Evolutionary conservation across 805 yeast species (phyloP).

Genomic region (Aciculoconidium aculeatum): DNA sequence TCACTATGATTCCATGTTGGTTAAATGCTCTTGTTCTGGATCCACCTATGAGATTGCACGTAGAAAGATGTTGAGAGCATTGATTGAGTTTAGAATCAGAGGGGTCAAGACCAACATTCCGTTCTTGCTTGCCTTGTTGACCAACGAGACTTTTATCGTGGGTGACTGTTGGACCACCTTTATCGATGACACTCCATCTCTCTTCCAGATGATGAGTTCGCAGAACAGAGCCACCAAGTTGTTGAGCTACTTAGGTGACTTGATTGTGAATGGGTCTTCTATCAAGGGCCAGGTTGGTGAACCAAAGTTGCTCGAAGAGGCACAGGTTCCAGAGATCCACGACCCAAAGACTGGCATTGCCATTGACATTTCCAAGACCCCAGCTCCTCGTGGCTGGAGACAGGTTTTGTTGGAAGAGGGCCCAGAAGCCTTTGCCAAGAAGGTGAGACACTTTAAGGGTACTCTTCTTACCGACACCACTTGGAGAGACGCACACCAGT

Average conservation of each 20-base stretch:
- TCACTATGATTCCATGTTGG: slow-evolving; percentile 97
- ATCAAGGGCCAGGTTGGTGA: slow-evolving; percentile 92
- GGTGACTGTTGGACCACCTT: slow-evolving; percentile 98
- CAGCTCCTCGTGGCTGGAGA: slow-evolving; percentile 78
- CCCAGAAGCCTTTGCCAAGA: slow-evolving; percentile 83
- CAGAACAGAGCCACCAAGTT: slow-evolving; percentile 96
- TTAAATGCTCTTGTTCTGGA: slow-evolving; percentile 95
- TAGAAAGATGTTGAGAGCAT: slow-evolving; percentile 94
- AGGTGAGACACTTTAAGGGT: slow-evolving; percentile 80
- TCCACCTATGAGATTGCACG: slow-evolving; percentile 95
- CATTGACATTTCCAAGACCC: slow-evolving; percentile 53
- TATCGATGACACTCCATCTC: slow-evolving; percentile 94
- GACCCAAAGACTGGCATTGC: slow-evolving; percentile 52
- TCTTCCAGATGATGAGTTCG: slow-evolving; percentile 90
- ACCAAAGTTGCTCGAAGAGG: slow-evolving; percentile 76
- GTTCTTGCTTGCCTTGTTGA: slow-evolving; percentile 83
- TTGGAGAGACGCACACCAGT: slow-evolving; percentile 99
- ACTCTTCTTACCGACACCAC: slow-evolving; percentile 96
- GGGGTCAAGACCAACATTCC: slow-evolving; percentile 99
- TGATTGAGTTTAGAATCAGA: slow-evolving; percentile 96
- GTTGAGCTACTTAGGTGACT: slow-evolving; percentile 83
- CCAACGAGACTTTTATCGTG: slow-evolving; percentile 77
- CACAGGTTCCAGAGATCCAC: slow-evolving; percentile 67
- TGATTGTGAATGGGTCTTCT: slow-evolving; percentile 93
- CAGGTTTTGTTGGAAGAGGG: slow-evolving; percentile 78